Conservation (phyloP, 2,329 filamentous ascomycete genomes). For the Trichoderma sp. region DNA sequence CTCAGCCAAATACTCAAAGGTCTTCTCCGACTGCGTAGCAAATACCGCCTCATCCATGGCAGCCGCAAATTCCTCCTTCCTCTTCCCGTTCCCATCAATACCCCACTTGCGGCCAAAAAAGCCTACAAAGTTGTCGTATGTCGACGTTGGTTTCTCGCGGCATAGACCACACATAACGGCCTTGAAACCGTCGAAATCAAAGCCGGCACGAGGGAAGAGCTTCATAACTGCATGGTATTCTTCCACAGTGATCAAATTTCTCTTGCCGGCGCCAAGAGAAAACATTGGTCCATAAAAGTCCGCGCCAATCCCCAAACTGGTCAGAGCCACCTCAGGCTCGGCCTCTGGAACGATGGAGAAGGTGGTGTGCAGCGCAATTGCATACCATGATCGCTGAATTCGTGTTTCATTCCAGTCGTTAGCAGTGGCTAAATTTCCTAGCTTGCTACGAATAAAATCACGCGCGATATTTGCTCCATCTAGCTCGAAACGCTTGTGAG, state of each 20-base stretch:
- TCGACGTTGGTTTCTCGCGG: neutral
- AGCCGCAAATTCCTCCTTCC: neutral
- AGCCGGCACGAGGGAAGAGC: neutral
- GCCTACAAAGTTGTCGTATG: neutral
- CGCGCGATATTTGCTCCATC: neutral
- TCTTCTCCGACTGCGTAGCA: neutral
- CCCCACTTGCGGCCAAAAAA: neutral
- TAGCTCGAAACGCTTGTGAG: neutral
- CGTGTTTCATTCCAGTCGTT: neutral
- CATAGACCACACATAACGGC: neutral
- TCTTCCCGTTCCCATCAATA: neutral
- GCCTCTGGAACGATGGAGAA: neutral
- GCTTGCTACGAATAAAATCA: neutral
- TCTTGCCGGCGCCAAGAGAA: neutral
- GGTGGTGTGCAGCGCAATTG: neutral
- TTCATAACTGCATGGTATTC: neutral
- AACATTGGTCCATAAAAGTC: neutral
- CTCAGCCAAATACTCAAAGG: neutral
- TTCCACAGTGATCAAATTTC: neutral
- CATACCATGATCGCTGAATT: neutral
- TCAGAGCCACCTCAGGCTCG: neutral
- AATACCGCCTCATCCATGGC: neutral
- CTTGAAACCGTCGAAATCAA: neutral
- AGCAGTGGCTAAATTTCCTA: neutral
- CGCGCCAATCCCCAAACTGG: neutral